Base-by-base conservation (phyloP, 2,329 filamentous ascomycete species). In the Sclerotinia borealis region DNA sequence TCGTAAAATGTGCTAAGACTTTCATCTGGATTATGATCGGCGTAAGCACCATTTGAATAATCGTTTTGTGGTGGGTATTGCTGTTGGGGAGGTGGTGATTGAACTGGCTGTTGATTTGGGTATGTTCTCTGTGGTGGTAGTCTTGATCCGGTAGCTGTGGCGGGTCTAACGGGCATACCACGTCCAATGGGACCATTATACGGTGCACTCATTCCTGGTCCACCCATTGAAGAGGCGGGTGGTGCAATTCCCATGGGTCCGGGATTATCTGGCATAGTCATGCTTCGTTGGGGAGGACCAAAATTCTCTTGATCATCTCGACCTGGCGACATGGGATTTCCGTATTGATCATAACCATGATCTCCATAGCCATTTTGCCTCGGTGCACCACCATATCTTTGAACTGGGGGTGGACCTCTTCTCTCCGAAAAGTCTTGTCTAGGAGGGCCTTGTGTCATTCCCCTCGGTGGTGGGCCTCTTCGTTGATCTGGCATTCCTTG, bases 201-300 rank as follows among this genome's bases (percentile, higher is more conserved):
- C 1, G 81, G 79, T 48, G 77, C 78, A 52, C 78, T 79, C 48
- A 63, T 65, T 22, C 70, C 70, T 43, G 69, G 65, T 19, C 63
- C 68, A 48, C 69, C 67, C 65, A 70, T 68, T 65, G 68, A 39
- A 68, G 68, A 22, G 66, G 63, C 61, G 66, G 66, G 36, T 65
- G 68, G 49, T 39, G 77, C 75, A 68, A 77, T 75, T 47, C 55
- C 45, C 36, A 48, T 59, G 22, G 75, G 73, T 13, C 80, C 77
- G 62, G 82, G 79, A 3, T 78, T 73, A 2, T 51, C 45, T 41
- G 85, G 84, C 82, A 86, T 84, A 6, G 85, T 88, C 80, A 82
- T 83, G 63, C 84, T 87, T 68, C 85, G 78, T n/a, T 76, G 71
- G 10, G 82, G 83, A 2, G 81, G 79, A 0, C 77, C 82, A 67